Percentiles rank a stretch among this genome's conserved stretches.
Evolutionary conservation across 164 flowering plant species (phyloP).

Genomic region (Santalum album): DNA sequence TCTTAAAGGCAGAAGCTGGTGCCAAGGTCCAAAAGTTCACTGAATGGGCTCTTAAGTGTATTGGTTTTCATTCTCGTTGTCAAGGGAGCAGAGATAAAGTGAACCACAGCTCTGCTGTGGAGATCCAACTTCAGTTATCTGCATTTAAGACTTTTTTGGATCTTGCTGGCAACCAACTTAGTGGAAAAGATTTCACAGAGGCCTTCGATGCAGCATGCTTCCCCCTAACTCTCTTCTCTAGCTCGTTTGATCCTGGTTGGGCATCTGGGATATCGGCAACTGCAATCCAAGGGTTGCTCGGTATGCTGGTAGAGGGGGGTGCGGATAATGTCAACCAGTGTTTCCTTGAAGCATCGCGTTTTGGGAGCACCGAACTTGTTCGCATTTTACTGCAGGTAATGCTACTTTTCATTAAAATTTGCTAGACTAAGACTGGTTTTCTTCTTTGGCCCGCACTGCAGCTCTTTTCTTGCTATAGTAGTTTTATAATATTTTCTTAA

Average conservation of each 20-base stretch:
- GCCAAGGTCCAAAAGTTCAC: slow-evolving; percentile 94
- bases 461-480: too few relatives aligned
- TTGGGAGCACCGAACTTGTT: slow-evolving; percentile 96
- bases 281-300: slow-evolving; percentile 71
- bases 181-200: slow-evolving; percentile 92
- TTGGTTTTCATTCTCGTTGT: slow-evolving; percentile 80
- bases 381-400: slow-evolving; percentile 90
- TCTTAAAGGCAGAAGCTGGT: slow-evolving; percentile 89
- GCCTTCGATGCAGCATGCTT: slow-evolving; percentile 98
- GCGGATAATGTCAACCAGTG: slow-evolving; percentile 97
- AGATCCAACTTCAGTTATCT: slow-evolving; percentile 76
- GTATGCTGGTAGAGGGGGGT: slow-evolving; percentile 90
- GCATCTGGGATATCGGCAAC: slow-evolving; percentile 87
- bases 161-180: slow-evolving; percentile 84
- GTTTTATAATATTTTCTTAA: too few relatives aligned
- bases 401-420: background rate
- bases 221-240: slow-evolving; percentile 93
- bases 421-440: background rate
- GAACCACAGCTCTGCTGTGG: slow-evolving; percentile 52
- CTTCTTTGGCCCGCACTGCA: background rate
- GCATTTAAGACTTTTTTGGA: slow-evolving; percentile 86
- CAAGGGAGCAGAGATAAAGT: slow-evolving; percentile 56
- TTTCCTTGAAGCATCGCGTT: slow-evolving; percentile 93
- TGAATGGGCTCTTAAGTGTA: slow-evolving; percentile 96
- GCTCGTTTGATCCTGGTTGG: slow-evolving; percentile 95